Evolutionary conservation across 768 basidiomycete genomes (phyloP).

Genomic region (Leccinum rimulosum): DNA sequence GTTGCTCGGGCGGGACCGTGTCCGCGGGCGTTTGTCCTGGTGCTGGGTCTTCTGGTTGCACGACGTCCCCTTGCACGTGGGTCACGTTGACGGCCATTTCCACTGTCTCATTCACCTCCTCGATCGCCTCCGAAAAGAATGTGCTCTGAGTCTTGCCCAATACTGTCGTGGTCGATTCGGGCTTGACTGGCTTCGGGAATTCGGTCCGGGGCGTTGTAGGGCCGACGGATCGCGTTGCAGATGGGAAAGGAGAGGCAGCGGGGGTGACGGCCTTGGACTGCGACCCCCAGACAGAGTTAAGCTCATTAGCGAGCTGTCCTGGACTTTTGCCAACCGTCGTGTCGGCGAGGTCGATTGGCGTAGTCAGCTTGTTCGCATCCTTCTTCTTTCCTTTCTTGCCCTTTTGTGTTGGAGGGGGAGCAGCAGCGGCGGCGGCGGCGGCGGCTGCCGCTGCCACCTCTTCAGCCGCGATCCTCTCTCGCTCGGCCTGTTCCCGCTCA

Average conservation of each 20-base stretch:
- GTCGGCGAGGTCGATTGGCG: slow-evolving; percentile 36
- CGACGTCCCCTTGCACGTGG: not conserved
- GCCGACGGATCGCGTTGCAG: slow-evolving; percentile 23
- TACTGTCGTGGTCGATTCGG: slow-evolving; percentile 12
- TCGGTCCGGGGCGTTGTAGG: slow-evolving; percentile 20
- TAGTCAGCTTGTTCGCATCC: slow-evolving; percentile 21
- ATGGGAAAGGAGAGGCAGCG: slow-evolving; percentile 27
- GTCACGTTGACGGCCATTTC: slow-evolving; percentile 16
- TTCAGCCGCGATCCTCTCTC: slow-evolving; percentile 10
- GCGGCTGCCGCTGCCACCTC: slow-evolving; percentile 1
- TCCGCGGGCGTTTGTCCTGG: slow-evolving; percentile 29
- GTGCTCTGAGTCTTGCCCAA: slow-evolving; percentile 10
- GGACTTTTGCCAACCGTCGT: slow-evolving; percentile 38
- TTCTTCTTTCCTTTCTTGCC: slow-evolving; percentile 7
- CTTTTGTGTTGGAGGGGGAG: not conserved
- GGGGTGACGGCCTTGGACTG: slow-evolving; percentile 28
- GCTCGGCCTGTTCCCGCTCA: slow-evolving; percentile 12
- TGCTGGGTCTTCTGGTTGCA: slow-evolving; percentile 1
- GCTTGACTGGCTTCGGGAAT: not conserved
- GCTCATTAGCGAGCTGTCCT: slow-evolving; percentile 40
- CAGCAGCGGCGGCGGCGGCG: not conserved
- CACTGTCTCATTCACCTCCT: not conserved
- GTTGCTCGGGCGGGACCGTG: slow-evolving; percentile 22
- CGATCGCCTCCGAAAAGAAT: not conserved
- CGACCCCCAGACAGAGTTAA: slow-evolving; percentile 50